phyloP scores from a whole-genome alignment of 306 rosid genomes.

The Gastrolobium bilobum region DNA sequence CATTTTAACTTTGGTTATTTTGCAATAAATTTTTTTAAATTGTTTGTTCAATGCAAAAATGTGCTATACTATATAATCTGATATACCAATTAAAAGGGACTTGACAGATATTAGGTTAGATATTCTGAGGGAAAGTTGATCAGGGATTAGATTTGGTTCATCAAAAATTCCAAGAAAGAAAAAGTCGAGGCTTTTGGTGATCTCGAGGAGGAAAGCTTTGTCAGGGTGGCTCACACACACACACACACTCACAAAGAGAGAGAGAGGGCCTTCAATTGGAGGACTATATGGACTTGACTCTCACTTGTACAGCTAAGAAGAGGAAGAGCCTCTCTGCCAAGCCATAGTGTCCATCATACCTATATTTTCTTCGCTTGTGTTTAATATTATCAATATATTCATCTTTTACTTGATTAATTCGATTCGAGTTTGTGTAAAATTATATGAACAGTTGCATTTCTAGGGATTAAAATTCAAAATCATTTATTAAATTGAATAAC shows the following conservation, averaged over 20 bases:
- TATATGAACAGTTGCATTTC: no score
- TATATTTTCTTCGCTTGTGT: no score
- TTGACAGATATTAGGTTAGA: slow-evolving; percentile 52
- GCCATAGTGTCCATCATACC: slow-evolving; percentile 28
- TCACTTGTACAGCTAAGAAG: slow-evolving; percentile 31
- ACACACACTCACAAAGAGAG: neutral
- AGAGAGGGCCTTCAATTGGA: slow-evolving; percentile 55
- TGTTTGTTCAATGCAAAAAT: slow-evolving; percentile 24
- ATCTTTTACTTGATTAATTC: no score
- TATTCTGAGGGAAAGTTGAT: slow-evolving; percentile 55
- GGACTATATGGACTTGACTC: slow-evolving; percentile 53
- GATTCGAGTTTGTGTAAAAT: no score
- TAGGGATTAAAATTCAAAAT: no score
- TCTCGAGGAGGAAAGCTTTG: slow-evolving; percentile 65
- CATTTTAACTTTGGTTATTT: no score
- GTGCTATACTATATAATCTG: neutral
- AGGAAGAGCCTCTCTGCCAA: slow-evolving; percentile 33
- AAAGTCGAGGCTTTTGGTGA: slow-evolving; percentile 56
- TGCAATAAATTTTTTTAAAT: neutral
- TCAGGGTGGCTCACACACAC: slow-evolving; percentile 10
- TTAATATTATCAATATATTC: no score
- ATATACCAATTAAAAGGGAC: slow-evolving; percentile 41
- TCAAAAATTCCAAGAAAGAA: slow-evolving; percentile 55
- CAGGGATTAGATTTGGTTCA: slow-evolving; percentile 62
- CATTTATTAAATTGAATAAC: no score